These are phyloP conservation scores for Fabrea salina DNA, from an alignment of 169 alveolate genomes.

Conservation along the genomic window DNA sequence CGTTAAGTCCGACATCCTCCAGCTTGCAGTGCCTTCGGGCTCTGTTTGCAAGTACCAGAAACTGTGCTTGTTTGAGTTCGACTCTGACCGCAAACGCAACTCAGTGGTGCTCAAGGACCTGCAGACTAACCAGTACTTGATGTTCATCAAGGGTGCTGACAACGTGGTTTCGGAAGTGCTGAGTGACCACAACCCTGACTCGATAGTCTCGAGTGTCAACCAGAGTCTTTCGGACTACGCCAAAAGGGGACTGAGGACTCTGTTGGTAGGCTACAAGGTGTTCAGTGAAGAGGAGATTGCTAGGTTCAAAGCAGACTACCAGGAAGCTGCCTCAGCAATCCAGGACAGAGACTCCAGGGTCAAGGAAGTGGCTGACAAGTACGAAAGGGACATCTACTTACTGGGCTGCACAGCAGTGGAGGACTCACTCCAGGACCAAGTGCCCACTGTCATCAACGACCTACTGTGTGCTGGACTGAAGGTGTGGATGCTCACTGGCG, in stretches of 20 bases:
- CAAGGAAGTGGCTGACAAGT: constrained; percentile 36
- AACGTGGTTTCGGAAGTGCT: background rate
- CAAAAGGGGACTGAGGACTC: constrained; percentile 15
- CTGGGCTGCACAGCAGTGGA: constrained; percentile 65
- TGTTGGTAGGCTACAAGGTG: background rate
- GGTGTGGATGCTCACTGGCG: constrained; percentile 87
- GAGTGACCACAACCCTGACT: background rate
- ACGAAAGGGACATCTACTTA: constrained; percentile 48
- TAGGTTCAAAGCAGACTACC: background rate
- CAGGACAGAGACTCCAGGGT: background rate
- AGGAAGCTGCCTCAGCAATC: background rate
- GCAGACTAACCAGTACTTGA: constrained; percentile 37
- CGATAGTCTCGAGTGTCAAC: background rate
- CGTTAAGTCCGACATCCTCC: constrained; percentile 32
- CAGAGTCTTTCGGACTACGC: background rate
- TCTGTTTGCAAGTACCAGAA: constrained; percentile 32
- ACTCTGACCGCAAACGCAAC: constrained; percentile 56
- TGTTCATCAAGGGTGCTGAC: constrained; percentile 84
- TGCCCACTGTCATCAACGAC: constrained; percentile 47
- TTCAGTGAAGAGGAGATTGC: background rate
- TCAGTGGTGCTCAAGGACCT: constrained; percentile 45
- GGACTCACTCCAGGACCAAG: constrained; percentile 68
- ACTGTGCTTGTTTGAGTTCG: constrained; percentile 46
- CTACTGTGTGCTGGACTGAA: constrained; percentile 79
- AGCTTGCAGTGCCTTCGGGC: constrained; percentile 25